A percentile compares a stretch with the other conserved stretches of the same genome.
phyloP scores from a whole-genome alignment of 345 rosid genomes.

The Dipteronia dyeriana region DNA sequence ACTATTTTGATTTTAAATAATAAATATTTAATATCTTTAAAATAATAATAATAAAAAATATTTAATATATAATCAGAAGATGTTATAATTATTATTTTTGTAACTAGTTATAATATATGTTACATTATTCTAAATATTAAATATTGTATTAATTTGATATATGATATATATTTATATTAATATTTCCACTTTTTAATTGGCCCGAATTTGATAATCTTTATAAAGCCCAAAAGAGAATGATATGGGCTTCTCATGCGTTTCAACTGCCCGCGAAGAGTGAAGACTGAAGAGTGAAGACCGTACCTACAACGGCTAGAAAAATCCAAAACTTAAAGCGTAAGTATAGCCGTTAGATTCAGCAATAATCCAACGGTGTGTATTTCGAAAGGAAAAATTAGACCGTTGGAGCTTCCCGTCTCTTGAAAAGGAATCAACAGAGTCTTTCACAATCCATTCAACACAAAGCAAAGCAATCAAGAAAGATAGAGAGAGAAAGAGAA shows the following conservation, averaged over 20 bases:
- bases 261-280: not conserved
- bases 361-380: conserved; percentile 30
- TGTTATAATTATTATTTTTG: no score
- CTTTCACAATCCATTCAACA: not conserved
- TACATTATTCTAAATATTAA: no score
- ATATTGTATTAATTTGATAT: no score
- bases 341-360: conserved; percentile 28
- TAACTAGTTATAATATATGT: no score
- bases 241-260: not conserved
- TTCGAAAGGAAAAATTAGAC: conserved; percentile 28
- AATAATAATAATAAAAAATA: no score
- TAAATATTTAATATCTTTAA: no score
- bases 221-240: not conserved
- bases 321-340: conserved; percentile 34
- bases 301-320: conserved; percentile 47
- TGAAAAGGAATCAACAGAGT: conserved; percentile 1
- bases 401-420: conserved; percentile 38
- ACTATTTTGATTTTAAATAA: no score
- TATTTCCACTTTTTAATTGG: no score
- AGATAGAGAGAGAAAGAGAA: conserved; percentile 10
- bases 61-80: no score
- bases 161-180: no score
- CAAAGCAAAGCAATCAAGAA: conserved; percentile 8
- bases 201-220: no score
- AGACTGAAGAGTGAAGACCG: not conserved